Base-by-base conservation (phyloP, 2,329 filamentous ascomycete species). In the Epichloe sibirici region DNA sequence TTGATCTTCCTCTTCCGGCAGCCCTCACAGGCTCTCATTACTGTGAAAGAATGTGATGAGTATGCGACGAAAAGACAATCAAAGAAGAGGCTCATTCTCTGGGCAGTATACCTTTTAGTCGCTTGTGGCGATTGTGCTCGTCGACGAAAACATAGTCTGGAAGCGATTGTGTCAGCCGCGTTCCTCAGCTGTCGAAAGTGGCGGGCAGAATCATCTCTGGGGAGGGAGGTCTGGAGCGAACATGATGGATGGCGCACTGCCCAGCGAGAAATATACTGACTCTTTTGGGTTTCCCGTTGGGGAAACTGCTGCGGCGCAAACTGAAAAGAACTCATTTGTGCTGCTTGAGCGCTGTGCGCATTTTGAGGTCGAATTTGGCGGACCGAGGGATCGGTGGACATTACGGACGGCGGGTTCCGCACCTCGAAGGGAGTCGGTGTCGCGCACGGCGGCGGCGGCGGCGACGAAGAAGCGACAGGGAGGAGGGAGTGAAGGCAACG, bases 61-160 rank as follows among this genome's bases (percentile, higher is more conserved):
- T 34, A 34, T 11, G 28, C 17, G 38, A 21, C 34, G n/a, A 11
- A 5, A 11, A 2, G 13, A 25, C 7, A 2, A 8, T 47, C 9
- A 21, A 5, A 5, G 12, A 37, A 21, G 34, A 23, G 38, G 21
- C 8, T 23, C 13, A 21, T n/a, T 31, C 0, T 11, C 13, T n/a
- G 37, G 15, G 13, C 15, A 38, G 15, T n/a, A 44, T 79, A 93
- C 89, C 89, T 78, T 97, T 97, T 57, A 97, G 74, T 62, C 91
- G 82, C 72, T 97, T 97, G 71, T 97, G 93, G 58, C 93, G 86
- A 73, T 97, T 97, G 70, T 97, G 93, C 69, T 97, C 91, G 69
- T 97, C 91, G 53, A 97, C 93, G 66, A 97, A 97, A 62, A 97
- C 93, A 86, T 96, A 97, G 69, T 96, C 90, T 52, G 57, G 52